Evolutionary conservation across 371 early-diverging fungal species (phyloP).

Genomic region (Globomyces sp.): DNA sequence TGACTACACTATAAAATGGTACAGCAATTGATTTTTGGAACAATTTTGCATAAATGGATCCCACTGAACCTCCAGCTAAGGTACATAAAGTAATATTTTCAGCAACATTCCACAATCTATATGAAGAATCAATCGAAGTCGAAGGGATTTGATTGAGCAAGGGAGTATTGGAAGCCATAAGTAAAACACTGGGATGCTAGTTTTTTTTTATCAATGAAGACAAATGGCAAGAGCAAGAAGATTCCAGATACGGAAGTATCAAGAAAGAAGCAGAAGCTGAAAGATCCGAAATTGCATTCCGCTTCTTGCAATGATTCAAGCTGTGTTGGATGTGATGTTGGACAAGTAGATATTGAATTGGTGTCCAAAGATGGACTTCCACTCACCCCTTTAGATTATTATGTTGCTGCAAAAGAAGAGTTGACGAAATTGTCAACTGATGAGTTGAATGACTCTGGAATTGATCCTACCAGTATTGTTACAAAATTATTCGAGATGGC

Average conservation of each 20-base stretch:
- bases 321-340: constrained; percentile 2
- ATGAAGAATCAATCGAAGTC: no score
- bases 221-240: background rate
- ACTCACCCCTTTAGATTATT: background rate
- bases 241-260: constrained; percentile 7
- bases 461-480: background rate
- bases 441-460: background rate
- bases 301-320: background rate
- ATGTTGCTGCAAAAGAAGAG: constrained; percentile 10
- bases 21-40: no score
- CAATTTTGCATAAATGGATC: no score
- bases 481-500: constrained; percentile 11
- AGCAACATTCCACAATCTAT: no score
- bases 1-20: no score
- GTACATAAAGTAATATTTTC: no score
- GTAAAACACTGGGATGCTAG: no score
- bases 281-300: background rate
- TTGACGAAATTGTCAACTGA: background rate
- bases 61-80: no score
- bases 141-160: no score
- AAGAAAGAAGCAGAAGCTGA: constrained; percentile 1
- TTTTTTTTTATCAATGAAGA: background rate
- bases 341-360: constrained; percentile 7
- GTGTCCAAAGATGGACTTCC: background rate
- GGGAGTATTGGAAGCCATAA: no score